A percentile compares a stretch with the other conserved stretches of the same genome.
These are phyloP conservation scores for Recurvomyces mirabilis DNA, from an alignment of 495 filamentous ascomycete genomes.

Conservation along the genomic window DNA sequence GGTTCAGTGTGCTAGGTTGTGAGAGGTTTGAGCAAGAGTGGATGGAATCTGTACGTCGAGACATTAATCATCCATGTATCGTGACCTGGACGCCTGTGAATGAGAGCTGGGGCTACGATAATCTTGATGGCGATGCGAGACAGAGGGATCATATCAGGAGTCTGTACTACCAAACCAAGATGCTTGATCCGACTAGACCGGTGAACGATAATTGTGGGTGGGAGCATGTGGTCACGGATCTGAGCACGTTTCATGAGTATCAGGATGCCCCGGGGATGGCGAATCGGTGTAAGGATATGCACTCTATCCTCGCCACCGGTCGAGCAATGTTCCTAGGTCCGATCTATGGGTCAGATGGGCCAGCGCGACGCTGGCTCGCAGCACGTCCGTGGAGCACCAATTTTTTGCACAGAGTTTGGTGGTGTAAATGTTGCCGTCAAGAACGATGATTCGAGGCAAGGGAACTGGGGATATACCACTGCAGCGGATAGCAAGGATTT, in stretches of 20 bases:
- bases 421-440: conserved; percentile 47
- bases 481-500: conserved; percentile 23
- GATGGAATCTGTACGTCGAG: conserved; percentile 43
- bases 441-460: conserved; percentile 3
- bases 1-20: conserved; percentile 41
- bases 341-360: conserved; percentile 22
- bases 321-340: conserved; percentile 40
- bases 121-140: conserved; percentile 38
- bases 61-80: conserved; percentile 50
- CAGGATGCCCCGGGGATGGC: conserved; percentile 39
- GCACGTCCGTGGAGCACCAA: conserved; percentile 40
- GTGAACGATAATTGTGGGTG: conserved; percentile 57
- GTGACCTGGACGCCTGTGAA: conserved; percentile 53
- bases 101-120: conserved; percentile 49
- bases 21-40: conserved; percentile 46
- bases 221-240: conserved; percentile 48
- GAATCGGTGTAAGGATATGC: conserved; percentile 35
- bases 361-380: conserved; percentile 33
- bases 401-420: conserved; percentile 49
- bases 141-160: conserved; percentile 48
- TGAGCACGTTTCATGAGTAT: conserved; percentile 54
- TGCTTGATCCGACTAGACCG: conserved; percentile 45
- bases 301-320: conserved; percentile 38
- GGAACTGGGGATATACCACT: conserved; percentile 29
- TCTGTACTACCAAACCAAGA: conserved; percentile 48